These are phyloP conservation scores for Lachnellula occidentalis DNA, from an alignment of 2,329 filamentous ascomycete genomes.

Conservation along the genomic window DNA sequence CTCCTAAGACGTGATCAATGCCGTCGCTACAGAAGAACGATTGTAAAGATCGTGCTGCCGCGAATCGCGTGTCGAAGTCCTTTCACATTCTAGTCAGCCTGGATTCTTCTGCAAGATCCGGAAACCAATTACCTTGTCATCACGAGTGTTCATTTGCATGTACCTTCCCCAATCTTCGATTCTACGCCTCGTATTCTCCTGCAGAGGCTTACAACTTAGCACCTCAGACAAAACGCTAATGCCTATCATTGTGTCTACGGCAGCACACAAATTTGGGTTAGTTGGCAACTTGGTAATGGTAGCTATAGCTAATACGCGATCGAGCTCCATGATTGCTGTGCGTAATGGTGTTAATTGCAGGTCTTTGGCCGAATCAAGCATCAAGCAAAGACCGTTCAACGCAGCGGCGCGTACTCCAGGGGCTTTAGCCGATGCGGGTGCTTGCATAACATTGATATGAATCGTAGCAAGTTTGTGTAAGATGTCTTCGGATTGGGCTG, in stretches of 20 bases:
- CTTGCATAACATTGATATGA: not conserved
- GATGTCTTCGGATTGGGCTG: not conserved
- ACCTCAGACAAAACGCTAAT: not conserved
- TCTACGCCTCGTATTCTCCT: not conserved
- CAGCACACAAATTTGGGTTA: not conserved
- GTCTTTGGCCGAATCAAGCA: not conserved
- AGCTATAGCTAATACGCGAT: not conserved
- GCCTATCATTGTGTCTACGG: not conserved
- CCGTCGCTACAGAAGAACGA: constrained; percentile 40
- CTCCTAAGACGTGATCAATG: constrained; percentile 6
- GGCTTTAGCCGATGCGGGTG: not conserved
- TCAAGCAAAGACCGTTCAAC: constrained; percentile 39
- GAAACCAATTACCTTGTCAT: not conserved
- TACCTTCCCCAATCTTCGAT: not conserved
- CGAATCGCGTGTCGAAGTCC: constrained; percentile 61
- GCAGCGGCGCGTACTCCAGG: constrained; percentile 44
- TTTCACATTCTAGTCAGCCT: constrained; percentile 24
- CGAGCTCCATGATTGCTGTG: not conserved
- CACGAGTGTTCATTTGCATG: not conserved
- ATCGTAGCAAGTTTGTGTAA: not conserved
- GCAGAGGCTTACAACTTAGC: not conserved
- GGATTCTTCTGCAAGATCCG: not conserved
- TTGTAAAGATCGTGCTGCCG: constrained; percentile 50
- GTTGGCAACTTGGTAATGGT: not conserved
- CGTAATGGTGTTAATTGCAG: not conserved